phyloP scores from a whole-genome alignment of 768 basidiomycete species.

The Amanita brunnescens region DNA sequence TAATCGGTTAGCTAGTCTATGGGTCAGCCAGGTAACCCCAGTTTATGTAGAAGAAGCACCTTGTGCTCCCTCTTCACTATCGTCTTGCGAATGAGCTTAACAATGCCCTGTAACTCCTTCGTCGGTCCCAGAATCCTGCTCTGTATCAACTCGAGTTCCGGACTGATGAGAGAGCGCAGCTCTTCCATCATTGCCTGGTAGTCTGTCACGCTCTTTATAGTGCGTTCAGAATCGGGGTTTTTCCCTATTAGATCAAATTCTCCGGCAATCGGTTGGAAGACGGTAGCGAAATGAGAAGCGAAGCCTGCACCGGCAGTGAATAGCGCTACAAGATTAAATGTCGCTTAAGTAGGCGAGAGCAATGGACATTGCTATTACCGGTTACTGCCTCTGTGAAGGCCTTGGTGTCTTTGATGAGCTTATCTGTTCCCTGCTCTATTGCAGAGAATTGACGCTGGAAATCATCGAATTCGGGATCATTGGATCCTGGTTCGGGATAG shows the following conservation, averaged over 20 bases:
- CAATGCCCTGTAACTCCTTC: conserved; percentile 80
- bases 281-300: conserved; percentile 49
- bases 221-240: conserved; percentile 68
- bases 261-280: conserved; percentile 59
- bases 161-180: conserved; percentile 64
- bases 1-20: conserved; percentile 69
- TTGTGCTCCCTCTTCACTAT: conserved; percentile 98
- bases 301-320: conserved; percentile 59
- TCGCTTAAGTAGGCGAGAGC: neutral
- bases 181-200: conserved; percentile 78
- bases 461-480: conserved; percentile 87
- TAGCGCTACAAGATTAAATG: conserved; percentile 34
- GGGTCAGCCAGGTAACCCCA: conserved; percentile 3
- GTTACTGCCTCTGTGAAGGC: conserved; percentile 79
- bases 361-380: conserved; percentile 26
- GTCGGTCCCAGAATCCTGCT: conserved; percentile 75
- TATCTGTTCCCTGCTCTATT: conserved; percentile 78
- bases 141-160: conserved; percentile 93
- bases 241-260: conserved; percentile 78
- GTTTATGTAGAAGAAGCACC: conserved; percentile 26
- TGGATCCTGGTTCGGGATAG: conserved; percentile 42
- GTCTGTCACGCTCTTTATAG: conserved; percentile 65
- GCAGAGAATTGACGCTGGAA: conserved; percentile 67
- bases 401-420: conserved; percentile 87
- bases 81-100: conserved; percentile 88